Evolutionary conservation across 2,329 filamentous ascomycete genomes (phyloP), one percentile per base, ranked within the genome.

Genomic region (Penicillium corylophilum): DNA sequence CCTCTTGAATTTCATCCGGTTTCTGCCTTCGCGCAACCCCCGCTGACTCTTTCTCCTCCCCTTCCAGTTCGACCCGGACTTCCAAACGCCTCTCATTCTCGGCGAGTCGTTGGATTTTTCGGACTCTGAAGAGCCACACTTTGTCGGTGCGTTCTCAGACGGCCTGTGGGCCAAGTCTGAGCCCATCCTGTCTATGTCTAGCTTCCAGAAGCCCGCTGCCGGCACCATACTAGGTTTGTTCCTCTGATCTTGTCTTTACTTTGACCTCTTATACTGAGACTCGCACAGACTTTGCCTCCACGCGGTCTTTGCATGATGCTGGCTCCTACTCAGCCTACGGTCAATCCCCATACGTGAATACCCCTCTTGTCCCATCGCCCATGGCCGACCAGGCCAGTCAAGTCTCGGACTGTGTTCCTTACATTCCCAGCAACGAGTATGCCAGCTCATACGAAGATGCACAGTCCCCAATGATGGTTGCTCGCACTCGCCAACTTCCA

Each of bases 151-250:
- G 48, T 72, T 73, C 66, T 75, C 77, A 67, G 74, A 75, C 70
- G 78, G 77, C 76, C 75, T 78, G 57, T 71, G 76, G 73, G 77
- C 77, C 74, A 80, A 78, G 71, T 75, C 77, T 73, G 79, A 83
- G 79, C 74, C 83, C 77, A 75, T 85, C 66, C 77, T 89, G 75
- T 85, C 87, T 74, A 92, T 92, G 88, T 87, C 89, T 73, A 86
- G 86, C 75, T 92, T 90, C 80, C 79, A 81, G 68, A 95, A 95
- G 76, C 75, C 84, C 53, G 84, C 88, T 72, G 80, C 85, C 74
- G 80, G 87, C 72, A 87, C 87, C 72, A 82, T 92, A 77, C 88
- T 93, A 75, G 88, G 91, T 95, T 79, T 77, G 90, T 86, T 54
- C 20, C 15, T 47, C 46, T 29, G 33, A 31, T 20, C 29, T 16